Evolutionary conservation across 2,329 filamentous ascomycete species (phyloP).

Genomic region (Lasiodiplodia theobromae): DNA sequence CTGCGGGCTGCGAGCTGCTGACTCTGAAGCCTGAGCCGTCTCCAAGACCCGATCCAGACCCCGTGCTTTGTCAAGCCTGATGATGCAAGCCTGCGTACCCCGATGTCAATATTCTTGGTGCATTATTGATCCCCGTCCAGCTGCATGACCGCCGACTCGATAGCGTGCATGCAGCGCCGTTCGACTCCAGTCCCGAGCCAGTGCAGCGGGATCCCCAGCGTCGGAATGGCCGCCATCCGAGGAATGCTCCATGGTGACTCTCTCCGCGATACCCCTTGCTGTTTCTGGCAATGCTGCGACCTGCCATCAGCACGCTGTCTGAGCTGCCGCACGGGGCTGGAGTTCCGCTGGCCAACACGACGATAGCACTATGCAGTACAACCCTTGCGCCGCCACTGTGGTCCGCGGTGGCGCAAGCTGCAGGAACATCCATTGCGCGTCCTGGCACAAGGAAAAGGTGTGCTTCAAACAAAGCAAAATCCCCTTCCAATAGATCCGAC

Average conservation of each 20-base stretch:
- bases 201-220: neutral
- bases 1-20: constrained; percentile 14
- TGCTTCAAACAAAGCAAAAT: constrained; percentile 28
- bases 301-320: constrained; percentile 14
- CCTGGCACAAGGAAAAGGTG: constrained; percentile 16
- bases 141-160: constrained; percentile 18
- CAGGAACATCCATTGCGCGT: constrained; percentile 26
- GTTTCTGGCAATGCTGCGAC: constrained; percentile 16
- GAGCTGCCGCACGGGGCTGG: constrained; percentile 11
- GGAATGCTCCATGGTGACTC: constrained; percentile 17
- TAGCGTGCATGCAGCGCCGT: constrained; percentile 28
- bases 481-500: neutral
- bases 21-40: constrained; percentile 1
- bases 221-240: constrained; percentile 8
- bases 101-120: constrained; percentile 30
- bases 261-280: neutral
- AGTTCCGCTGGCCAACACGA: constrained; percentile 10
- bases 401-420: constrained; percentile 12
- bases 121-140: constrained; percentile 25
- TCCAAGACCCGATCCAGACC: constrained; percentile 11
- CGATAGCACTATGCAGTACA: constrained; percentile 23
- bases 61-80: constrained; percentile 22
- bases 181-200: constrained; percentile 16
- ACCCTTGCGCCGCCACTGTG: constrained; percentile 18
- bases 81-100: constrained; percentile 25